A percentile compares a stretch with the other conserved stretches of the same genome.
These are phyloP conservation scores for Sclerotinia spermophila DNA, from an alignment of 2,329 filamentous ascomycete species.

Conservation along the genomic window DNA sequence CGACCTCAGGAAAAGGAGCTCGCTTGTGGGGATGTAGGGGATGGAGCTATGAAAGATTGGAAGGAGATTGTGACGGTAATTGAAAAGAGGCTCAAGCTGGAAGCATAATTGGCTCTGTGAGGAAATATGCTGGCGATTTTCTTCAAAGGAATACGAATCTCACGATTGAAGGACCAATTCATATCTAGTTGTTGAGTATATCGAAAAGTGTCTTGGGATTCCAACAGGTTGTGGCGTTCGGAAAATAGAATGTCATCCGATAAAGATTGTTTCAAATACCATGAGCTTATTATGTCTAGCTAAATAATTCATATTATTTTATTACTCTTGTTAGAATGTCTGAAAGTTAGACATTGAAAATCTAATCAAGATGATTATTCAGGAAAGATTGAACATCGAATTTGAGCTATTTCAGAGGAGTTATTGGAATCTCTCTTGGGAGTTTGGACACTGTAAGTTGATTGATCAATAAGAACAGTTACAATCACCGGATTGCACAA, in stretches of 20 bases:
- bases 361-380: neutral
- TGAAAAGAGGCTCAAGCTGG: conserved; percentile 44
- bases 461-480: no score
- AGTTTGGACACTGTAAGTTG: neutral
- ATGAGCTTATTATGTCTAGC: neutral
- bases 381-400: neutral
- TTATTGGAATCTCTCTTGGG: neutral
- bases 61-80: conserved; percentile 65
- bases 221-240: neutral
- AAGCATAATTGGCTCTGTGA: neutral
- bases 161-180: neutral
- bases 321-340: neutral
- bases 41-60: conserved; percentile 83
- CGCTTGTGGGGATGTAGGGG: conserved; percentile 80
- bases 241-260: neutral
- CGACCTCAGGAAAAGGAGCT: conserved; percentile 70
- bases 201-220: neutral
- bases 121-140: neutral
- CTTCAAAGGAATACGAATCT: neutral
- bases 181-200: neutral
- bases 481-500: neutral
- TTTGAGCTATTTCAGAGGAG: neutral
- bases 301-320: neutral
- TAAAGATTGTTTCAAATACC: neutral
- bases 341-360: neutral